Evolutionary conservation across 176 grass and related monocot genomes (phyloP).

Genomic region (maize (Zea mays)): Zm-B73-REFERENCE-NAM-5.0 NC_050101.1:126231501-126232000

Average conservation of each 20-base stretch:
- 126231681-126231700: slow-evolving; percentile 69
- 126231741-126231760: slow-evolving; percentile 64
- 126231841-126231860: slow-evolving; percentile 53
- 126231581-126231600: slow-evolving; percentile 69
- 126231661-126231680: slow-evolving; percentile 52
- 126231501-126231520: slow-evolving; percentile 60
- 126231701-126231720: slow-evolving; percentile 58
- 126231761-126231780: slow-evolving; percentile 63
- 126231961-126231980: slow-evolving; percentile 50
- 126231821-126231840: slow-evolving; percentile 65
- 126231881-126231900: slow-evolving; percentile 66
- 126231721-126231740: slow-evolving; percentile 48
- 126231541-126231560: slow-evolving; percentile 62
- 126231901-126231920: slow-evolving; percentile 74
- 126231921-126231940: slow-evolving; percentile 49
- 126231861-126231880: slow-evolving; percentile 50
- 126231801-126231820: slow-evolving; percentile 75
- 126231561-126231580: slow-evolving; percentile 50
- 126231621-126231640: slow-evolving; percentile 11
- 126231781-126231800: slow-evolving; percentile 75
- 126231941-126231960: slow-evolving; percentile 57
- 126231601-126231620: slow-evolving; percentile 47
- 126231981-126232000: slow-evolving; percentile 69
- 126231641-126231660: background rate
- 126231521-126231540: slow-evolving; percentile 71